Base-by-base conservation (phyloP, 176 grass and related monocot species). In the Oropetium thomaeum region DNA sequence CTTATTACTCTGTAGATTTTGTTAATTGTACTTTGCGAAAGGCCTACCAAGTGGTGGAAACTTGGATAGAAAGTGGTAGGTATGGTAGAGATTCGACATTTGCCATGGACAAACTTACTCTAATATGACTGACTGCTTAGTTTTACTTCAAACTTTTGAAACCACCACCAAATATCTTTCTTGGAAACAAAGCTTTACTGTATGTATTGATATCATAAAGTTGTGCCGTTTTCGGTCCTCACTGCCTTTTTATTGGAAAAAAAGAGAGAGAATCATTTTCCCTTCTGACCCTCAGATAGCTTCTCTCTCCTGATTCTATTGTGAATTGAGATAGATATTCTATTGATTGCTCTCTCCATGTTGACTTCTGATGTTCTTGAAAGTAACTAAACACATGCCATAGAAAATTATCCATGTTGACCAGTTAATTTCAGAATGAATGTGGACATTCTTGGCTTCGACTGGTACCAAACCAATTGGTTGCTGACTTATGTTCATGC, bases 1-100 rank as follows among this genome's bases (percentile, higher is more conserved):
- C 43, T 19, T 62, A 54, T 17, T 62, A 4, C 33, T 49, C 53
- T 68, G 37, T 70, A 42, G 25, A 70, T 59, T 77, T 77, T 70
- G 27, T 19, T 40, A 57, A 27, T 27, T 57, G 41, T 76, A 29
- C 10, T 30, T 62, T 17, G 38, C 44, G n/a, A 17, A 49, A 77
- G 43, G 14, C n/a, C 60, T 40, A 20, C 65, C 51, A 2, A 37
- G 26, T 34, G 52, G n/a, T 4, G 4, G 16, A 37, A 34, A 17
- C 61, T 37, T 64, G 61, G 12, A 8, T 16, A 35, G 28, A n/a
- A 34, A 35, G 61, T 9, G 17, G 6, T 37, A 37, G 17, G 32
- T 64, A 38, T 9, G 30, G 5, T 64, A 34, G 32, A 64, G 19
- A 63, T 52, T 23, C 1, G 8, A 52, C 28, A 61, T 61, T 29